Evolutionary conservation across 805 yeast genomes (phyloP), one percentile per base, ranked within the genome.

Genomic region (Suhomyces faveliae): DNA sequence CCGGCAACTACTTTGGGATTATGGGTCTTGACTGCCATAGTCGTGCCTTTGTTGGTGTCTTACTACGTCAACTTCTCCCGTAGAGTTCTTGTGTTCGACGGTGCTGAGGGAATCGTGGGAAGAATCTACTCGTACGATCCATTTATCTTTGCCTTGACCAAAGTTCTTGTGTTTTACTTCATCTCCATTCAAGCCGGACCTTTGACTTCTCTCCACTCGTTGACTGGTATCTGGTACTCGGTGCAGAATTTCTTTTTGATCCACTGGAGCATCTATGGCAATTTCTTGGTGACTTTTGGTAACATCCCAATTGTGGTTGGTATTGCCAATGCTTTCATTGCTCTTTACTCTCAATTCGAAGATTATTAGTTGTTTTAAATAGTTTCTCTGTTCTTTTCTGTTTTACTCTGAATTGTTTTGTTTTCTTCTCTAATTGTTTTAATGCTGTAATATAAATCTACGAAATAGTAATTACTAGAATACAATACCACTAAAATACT

Each of bases 21-120:
- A 7, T 80, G 84, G 84, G 43, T 55, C n/a, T 30, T 70, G 4
- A 57, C 66, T 41, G 64, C 81, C 5, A 59, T 75, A 35, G 50
- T 63, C 5, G 46, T 73, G 24, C 85, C 85, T 35, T 60, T 67
- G 49, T 25, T 68, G 35, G 54, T 65, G 29, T 74, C 83, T 13
- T 80, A 76, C 64, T 80, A 77, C 64, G 56, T 80, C 56, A 80
- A 80, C 64, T 78, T 78, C 57, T 67, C 82, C 48, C 66, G 71
- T 60, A 66, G 76, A 59, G 62, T 66, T 33, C 47, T 48, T 17
- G 63, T 60, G 21, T 57, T 64, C 46, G 69, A 67, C 52, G 68
- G 62, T 43, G 71, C 66, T 33, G 71, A 65, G 24, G 62, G 59
- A 22, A 58, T 64, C 39, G 54, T 67, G 39, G 53, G 48, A 39